A percentile compares a stretch with the other conserved stretches of the same genome.
Evolutionary conservation across 352 stramenopile species (phyloP).

Genomic region (Plasmopara muralis): DNA sequence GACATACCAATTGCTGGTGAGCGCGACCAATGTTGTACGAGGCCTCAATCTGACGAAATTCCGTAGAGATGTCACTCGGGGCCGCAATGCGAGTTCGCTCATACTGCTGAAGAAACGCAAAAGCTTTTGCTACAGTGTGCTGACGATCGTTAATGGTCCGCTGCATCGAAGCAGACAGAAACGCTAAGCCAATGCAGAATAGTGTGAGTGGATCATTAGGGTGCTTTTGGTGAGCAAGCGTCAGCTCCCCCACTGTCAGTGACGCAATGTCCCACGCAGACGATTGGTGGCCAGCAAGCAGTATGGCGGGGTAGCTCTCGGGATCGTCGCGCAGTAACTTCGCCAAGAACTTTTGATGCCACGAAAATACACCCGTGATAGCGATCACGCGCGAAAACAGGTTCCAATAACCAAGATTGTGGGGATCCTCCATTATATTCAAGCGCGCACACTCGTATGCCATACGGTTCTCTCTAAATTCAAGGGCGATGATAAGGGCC

Average conservation of each 20-base stretch:
- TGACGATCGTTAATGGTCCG: constrained; percentile 82
- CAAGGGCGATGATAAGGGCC: constrained; percentile 73
- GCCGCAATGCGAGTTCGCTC: constrained; percentile 44
- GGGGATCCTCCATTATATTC: constrained; percentile 82
- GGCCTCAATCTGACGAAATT: constrained; percentile 63
- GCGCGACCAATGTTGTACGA: constrained; percentile 86
- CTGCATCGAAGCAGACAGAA: constrained; percentile 80
- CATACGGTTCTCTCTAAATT: constrained; percentile 84
- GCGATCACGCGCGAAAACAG: constrained; percentile 78
- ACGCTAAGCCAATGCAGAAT: constrained; percentile 81
- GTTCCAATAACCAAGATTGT: constrained; percentile 81
- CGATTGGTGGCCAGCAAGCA: constrained; percentile 78
- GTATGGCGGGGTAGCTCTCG: constrained; percentile 68
- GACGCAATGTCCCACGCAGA: constrained; percentile 82
- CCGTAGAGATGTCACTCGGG: constrained; percentile 46
- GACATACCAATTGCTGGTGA: constrained; percentile 78
- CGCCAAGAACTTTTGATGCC: constrained; percentile 82
- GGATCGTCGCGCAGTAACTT: constrained; percentile 75
- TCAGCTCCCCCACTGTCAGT: constrained; percentile 78
- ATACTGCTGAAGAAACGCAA: constrained; percentile 82
- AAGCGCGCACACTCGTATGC: constrained; percentile 81
- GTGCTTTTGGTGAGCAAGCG: constrained; percentile 72
- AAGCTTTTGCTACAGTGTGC: constrained; percentile 78
- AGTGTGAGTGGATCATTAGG: constrained; percentile 66
- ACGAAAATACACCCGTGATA: constrained; percentile 80